A percentile compares a stretch with the other conserved stretches of the same genome.
Evolutionary conservation across 805 yeast genomes (phyloP).

Genomic region (Yamadazyma sp.): DNA sequence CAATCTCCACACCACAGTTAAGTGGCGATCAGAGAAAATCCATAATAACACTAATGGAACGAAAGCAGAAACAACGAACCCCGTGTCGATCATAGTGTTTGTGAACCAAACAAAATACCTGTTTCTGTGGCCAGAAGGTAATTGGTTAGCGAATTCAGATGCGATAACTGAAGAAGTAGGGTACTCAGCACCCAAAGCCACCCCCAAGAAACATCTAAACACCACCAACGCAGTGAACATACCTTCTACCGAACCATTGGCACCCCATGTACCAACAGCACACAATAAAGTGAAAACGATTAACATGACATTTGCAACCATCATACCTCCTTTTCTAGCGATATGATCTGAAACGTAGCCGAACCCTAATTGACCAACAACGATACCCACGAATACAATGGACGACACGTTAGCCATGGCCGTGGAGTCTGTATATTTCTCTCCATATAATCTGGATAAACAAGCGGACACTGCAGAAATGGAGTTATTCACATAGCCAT

Average conservation of each 20-base stretch:
- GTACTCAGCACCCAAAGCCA: constrained; percentile 93
- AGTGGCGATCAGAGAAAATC: constrained; percentile 71
- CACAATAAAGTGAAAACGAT: constrained; percentile 76
- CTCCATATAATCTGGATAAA: constrained; percentile 64
- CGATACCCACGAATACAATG: constrained; percentile 90
- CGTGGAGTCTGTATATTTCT: constrained; percentile 54
- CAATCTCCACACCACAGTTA: constrained; percentile 88
- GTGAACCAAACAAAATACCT: constrained; percentile 90
- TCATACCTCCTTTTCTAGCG: constrained; percentile 82
- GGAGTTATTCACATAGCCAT: constrained; percentile 88
- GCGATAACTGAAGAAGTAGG: constrained; percentile 93
- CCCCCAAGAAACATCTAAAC: constrained; percentile 83
- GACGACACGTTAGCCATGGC: constrained; percentile 83
- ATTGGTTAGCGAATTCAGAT: constrained; percentile 80
- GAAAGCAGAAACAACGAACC: constrained; percentile 80
- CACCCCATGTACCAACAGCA: constrained; percentile 85
- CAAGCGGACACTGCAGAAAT: constrained; percentile 76
- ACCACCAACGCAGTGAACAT: constrained; percentile 81
- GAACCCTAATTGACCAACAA: constrained; percentile 78
- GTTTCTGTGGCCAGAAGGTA: constrained; percentile 83
- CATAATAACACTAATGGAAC: constrained; percentile 84
- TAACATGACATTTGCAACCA: constrained; percentile 70
- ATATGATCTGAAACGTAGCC: constrained; percentile 79
- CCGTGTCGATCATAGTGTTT: constrained; percentile 80
- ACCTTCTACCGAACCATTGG: constrained; percentile 64